phyloP scores from a whole-genome alignment of 2,329 filamentous ascomycete species.

The Alternaria metachromatica region DNA sequence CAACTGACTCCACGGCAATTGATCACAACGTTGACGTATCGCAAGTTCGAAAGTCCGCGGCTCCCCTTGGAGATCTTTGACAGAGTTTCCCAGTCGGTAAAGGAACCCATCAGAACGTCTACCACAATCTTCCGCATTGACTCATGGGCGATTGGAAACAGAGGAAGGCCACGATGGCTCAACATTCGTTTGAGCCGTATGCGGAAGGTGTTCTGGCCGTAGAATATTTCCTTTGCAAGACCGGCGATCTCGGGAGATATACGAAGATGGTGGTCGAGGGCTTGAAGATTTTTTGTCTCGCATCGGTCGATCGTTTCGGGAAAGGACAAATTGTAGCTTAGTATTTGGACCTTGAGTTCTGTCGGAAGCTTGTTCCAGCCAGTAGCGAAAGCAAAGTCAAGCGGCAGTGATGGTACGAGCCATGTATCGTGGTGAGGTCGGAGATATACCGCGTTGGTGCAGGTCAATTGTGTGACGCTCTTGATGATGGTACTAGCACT shows the following conservation, averaged over 20 bases:
- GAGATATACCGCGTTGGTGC: neutral
- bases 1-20: neutral
- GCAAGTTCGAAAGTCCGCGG: neutral
- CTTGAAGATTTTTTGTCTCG: neutral
- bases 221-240: neutral
- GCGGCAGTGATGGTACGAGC: neutral
- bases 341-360: neutral
- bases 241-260: neutral
- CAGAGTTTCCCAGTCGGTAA: neutral
- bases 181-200: neutral
- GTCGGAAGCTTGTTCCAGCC: neutral
- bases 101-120: neutral
- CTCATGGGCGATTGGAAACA: neutral
- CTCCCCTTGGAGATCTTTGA: neutral
- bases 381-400: neutral
- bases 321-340: neutral
- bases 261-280: neutral
- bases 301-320: neutral
- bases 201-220: neutral
- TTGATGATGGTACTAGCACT: neutral
- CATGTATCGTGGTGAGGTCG: neutral
- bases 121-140: neutral
- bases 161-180: no score
- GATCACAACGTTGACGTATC: neutral
- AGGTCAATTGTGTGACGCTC: neutral